Conservation (phyloP, 2,329 filamentous ascomycete genomes). For the Trichoderma oligosporum region DNA sequence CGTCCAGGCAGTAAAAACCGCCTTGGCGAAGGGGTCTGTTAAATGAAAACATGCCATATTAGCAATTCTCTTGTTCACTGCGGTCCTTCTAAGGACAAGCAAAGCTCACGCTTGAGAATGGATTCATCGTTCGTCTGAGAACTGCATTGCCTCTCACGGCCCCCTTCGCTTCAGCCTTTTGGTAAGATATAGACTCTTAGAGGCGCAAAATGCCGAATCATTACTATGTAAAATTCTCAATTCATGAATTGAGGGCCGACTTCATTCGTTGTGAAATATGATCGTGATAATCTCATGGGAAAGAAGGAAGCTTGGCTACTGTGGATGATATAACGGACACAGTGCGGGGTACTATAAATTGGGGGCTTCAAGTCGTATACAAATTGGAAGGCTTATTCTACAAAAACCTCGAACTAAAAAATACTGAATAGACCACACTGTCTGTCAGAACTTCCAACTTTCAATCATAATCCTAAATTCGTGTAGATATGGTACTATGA, state of each 20-base stretch:
- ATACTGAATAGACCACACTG: no score
- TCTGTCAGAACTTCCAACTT: no score
- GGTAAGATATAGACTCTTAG: neutral
- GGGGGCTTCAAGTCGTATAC: no score
- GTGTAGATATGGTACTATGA: no score
- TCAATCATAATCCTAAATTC: no score
- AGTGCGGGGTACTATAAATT: constrained; percentile 1
- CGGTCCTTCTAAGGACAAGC: neutral
- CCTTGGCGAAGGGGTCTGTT: constrained; percentile 39
- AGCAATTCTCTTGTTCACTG: neutral
- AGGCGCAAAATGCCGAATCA: neutral
- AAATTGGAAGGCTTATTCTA: no score
- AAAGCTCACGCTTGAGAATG: constrained; percentile 17
- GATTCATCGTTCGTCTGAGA: constrained; percentile 16
- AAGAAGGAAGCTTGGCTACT: neutral
- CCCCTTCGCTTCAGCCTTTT: constrained; percentile 5
- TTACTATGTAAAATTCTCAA: neutral
- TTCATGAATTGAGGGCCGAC: neutral
- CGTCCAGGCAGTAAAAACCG: constrained; percentile 38
- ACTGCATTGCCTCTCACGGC: neutral
- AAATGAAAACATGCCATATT: neutral
- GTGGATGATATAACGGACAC: neutral
- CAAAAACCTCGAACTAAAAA: no score
- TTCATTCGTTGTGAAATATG: neutral
- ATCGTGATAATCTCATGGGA: neutral